Evolutionary conservation across 75 land plant species (phyloP).

Genomic region (Ceratopteris richardii): DNA sequence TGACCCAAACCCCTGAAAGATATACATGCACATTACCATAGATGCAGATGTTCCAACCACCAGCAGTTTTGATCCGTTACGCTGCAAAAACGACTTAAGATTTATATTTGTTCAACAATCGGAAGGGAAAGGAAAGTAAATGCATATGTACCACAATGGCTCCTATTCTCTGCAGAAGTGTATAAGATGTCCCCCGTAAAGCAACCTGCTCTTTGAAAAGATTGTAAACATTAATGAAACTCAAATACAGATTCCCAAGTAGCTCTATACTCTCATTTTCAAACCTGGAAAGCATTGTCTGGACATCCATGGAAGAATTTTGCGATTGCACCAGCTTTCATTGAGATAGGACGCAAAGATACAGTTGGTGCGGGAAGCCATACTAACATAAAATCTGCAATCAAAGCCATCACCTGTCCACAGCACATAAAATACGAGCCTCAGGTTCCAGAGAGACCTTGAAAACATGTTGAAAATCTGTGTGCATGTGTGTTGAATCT

Average conservation of each 20-base stretch:
- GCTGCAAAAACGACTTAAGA: conserved; percentile 31
- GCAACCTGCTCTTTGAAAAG: conserved; percentile 58
- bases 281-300: conserved; percentile 96
- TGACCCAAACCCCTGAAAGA: too few relatives aligned
- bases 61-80: conserved; percentile 86
- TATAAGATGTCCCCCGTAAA: conserved; percentile 68
- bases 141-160: conserved; percentile 65
- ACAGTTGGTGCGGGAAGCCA: conserved; percentile 99
- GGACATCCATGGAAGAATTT: conserved; percentile 82
- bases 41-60: conserved; percentile 88
- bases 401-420: conserved; percentile 79
- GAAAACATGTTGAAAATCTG: too few relatives aligned
- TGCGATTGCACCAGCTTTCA: conserved; percentile 54
- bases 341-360: conserved; percentile 64
- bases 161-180: conserved; percentile 80
- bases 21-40: conserved; percentile 60
- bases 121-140: background rate
- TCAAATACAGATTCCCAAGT: background rate
- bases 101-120: too few relatives aligned
- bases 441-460: too few relatives aligned
- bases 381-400: conserved; percentile 99
- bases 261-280: background rate
- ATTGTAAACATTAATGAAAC: too few relatives aligned
- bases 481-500: too few relatives aligned
- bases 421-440: background rate